These are phyloP conservation scores for Amphibolis antarctica DNA, from an alignment of 106 monocot genomes.

Conservation along the genomic window DNA sequence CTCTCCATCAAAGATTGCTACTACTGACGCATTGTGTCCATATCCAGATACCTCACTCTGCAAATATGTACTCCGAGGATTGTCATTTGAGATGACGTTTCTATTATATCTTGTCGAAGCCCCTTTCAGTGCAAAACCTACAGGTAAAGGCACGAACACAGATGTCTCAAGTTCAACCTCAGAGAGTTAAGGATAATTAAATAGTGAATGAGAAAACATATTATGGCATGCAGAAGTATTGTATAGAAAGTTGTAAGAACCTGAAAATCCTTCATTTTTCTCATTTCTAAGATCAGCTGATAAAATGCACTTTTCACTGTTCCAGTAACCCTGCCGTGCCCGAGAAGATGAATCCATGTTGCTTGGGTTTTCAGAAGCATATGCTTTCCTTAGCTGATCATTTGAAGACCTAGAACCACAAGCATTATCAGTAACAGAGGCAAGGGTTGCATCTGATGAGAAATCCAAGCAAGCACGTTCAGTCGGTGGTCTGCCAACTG, in stretches of 20 bases:
- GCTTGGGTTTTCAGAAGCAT: neutral
- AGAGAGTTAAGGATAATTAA: too few species aligned
- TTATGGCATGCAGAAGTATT: too few species aligned
- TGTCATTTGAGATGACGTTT: constrained; percentile 55
- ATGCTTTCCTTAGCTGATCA: neutral
- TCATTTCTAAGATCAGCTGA: neutral
- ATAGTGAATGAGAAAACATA: neutral
- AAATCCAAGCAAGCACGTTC: neutral
- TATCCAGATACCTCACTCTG: constrained; percentile 14
- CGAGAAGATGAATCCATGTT: neutral
- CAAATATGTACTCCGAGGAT: constrained; percentile 58
- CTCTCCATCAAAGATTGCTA: constrained; percentile 49
- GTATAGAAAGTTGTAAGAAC: neutral
- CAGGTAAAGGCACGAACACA: neutral
- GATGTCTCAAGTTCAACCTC: neutral
- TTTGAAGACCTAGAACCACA: too few species aligned
- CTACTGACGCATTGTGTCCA: constrained; percentile 30
- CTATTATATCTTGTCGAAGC: constrained; percentile 30
- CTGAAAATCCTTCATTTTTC: neutral
- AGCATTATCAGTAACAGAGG: too few species aligned
- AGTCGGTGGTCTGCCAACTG: constrained; percentile 25
- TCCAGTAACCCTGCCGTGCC: neutral
- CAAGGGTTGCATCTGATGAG: too few species aligned
- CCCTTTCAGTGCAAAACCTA: constrained; percentile 45
- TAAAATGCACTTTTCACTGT: neutral